Percentiles rank a stretch among this genome's conserved stretches.
These are phyloP conservation scores for Populus nigra DNA, from an alignment of 345 rosid genomes.

Conservation along the genomic window DNA sequence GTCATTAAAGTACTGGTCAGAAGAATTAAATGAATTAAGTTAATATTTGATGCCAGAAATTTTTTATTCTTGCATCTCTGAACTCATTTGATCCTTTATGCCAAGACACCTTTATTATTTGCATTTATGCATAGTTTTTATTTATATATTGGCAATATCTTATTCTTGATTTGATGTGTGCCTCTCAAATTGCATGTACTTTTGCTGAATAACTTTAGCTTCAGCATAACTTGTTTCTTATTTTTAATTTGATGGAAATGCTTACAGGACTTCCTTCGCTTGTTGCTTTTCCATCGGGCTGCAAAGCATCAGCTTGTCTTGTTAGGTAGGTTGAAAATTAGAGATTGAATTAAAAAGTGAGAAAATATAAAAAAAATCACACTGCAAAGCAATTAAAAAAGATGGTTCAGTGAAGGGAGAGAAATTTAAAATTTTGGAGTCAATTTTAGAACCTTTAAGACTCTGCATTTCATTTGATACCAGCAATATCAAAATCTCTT, in stretches of 20 bases:
- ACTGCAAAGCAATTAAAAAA: not conserved
- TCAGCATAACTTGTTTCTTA: slow-evolving; percentile 1
- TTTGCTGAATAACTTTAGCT: not conserved
- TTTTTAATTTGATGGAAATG: slow-evolving; percentile 26
- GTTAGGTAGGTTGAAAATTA: slow-evolving; percentile 51
- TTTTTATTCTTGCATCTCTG: not conserved
- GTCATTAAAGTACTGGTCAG: not conserved
- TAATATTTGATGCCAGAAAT: not conserved
- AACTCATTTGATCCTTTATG: not conserved
- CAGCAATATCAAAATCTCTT: not conserved
- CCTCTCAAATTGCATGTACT: not conserved
- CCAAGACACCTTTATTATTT: not conserved
- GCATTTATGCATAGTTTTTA: not conserved
- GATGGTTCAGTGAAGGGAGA: not conserved
- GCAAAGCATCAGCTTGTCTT: slow-evolving; percentile 65
- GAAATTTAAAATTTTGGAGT: not conserved
- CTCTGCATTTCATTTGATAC: not conserved
- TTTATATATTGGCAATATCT: not conserved
- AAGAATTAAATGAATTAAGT: not conserved
- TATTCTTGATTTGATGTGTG: not conserved
- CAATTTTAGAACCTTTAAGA: not conserved
- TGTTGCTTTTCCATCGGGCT: slow-evolving; percentile 66
- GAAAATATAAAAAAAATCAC: not conserved
- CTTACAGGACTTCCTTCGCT: slow-evolving; percentile 77
- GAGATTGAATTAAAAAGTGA: slow-evolving; percentile 1